Evolutionary conservation across 306 rosid species (phyloP), one percentile per base, ranked within the genome.

Genomic region (Sesbania bispinosa): DNA sequence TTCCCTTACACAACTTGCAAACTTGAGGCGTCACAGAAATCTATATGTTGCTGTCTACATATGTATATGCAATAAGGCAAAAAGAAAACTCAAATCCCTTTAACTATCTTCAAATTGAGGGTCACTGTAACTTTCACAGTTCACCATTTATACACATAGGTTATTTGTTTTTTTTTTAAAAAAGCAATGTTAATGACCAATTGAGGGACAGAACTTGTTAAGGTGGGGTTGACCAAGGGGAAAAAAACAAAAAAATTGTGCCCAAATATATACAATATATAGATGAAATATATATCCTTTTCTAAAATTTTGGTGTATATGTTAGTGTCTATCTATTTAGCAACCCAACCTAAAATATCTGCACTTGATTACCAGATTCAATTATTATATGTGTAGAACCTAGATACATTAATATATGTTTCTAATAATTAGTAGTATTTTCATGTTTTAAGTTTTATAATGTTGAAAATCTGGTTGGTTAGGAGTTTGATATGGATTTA

Each of bases 1-100:
- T 94, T 73, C 88, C 96, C 79, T 94, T 94, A 68, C 97, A 97
- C 73, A 91, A 81, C 87, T 97, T 91, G 64, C 96, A 97, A 41
- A 94, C 99, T 88, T 87, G 99, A 62, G 99, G 86, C 20, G 96
- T 71, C 48, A 80, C 59, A 57, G 90, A 86, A 45, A 89, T 61
- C 26, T n/a, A n/a, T 91, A 91, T 39, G 87, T 66, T 26, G 77
- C 70, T 4, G 79, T 83, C 99, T n/a, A n/a, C n/a, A n/a, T n/a
- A n/a, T n/a, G n/a, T n/a, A n/a, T n/a, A n/a, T n/a, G n/a, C n/a
- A n/a, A n/a, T n/a, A n/a, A n/a, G n/a, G n/a, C n/a, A n/a, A n/a
- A n/a, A n/a, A n/a, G n/a, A n/a, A n/a, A n/a, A n/a, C n/a, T n/a
- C n/a, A n/a, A n/a, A n/a, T n/a, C n/a, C n/a, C n/a, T n/a, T n/a